A percentile compares a stretch with the other conserved stretches of the same genome.
These are phyloP conservation scores for Dendrobium nobile DNA, from an alignment of 106 monocot species.

Conservation along the genomic window DNA sequence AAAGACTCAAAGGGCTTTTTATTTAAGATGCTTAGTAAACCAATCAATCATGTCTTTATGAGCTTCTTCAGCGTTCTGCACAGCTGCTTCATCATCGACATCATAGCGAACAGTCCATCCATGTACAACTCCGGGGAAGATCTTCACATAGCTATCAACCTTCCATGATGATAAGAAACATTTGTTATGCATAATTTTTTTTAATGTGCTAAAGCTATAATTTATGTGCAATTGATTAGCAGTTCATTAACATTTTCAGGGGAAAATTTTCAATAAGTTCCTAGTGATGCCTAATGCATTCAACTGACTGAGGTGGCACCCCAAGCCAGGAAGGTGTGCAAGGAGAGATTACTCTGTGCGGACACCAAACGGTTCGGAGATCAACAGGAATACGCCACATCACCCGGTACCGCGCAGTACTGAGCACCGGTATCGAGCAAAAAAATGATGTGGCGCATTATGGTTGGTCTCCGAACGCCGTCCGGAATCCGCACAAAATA, in stretches of 20 bases:
- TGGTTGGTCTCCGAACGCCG: no score
- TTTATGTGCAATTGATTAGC: background rate
- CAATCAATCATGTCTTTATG: slow-evolving; percentile 39
- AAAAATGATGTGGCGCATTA: no score
- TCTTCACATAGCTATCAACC: slow-evolving; percentile 44
- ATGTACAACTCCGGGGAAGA: slow-evolving; percentile 47
- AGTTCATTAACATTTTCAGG: background rate
- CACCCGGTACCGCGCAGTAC: no score
- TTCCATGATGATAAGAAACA: slow-evolving; percentile 3
- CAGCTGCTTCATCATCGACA: slow-evolving; percentile 31
- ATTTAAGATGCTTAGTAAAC: slow-evolving; percentile 42
- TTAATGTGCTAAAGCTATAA: background rate
- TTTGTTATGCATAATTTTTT: background rate
- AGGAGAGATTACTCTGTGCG: no score
- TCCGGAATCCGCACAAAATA: no score
- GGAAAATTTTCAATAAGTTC: no score
- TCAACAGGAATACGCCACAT: no score
- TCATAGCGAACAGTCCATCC: slow-evolving; percentile 58
- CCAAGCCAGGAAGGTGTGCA: no score
- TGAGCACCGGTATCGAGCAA: no score
- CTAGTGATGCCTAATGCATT: no score
- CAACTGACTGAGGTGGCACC: no score
- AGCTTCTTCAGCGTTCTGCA: slow-evolving; percentile 51
- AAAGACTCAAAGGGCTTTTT: background rate
- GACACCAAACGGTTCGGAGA: no score